These are phyloP conservation scores for Podaxis sp. DNA, from an alignment of 768 basidiomycete species.

Conservation along the genomic window DNA sequence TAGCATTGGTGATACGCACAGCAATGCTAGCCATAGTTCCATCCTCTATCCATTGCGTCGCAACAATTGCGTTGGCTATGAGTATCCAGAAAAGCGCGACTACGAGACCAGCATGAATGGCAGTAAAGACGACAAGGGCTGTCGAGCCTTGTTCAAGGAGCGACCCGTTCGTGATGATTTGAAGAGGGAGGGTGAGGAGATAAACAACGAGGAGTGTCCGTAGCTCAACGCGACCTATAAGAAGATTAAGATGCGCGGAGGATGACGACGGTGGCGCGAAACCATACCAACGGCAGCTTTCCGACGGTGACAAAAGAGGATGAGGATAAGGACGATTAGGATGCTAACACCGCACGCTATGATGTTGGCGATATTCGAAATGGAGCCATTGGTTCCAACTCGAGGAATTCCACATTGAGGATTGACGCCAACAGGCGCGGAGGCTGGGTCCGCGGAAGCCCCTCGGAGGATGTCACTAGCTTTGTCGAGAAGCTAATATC, in stretches of 20 bases:
- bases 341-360: slow-evolving; percentile 76
- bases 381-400: slow-evolving; percentile 52
- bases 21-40: slow-evolving; percentile 73
- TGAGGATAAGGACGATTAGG: slow-evolving; percentile 55
- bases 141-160: slow-evolving; percentile 77
- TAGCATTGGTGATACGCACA: slow-evolving; percentile 39
- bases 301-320: slow-evolving; percentile 58
- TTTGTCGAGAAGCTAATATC: slow-evolving; percentile 37
- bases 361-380: slow-evolving; percentile 88
- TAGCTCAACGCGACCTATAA: slow-evolving; percentile 66
- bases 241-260: neutral
- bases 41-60: slow-evolving; percentile 92
- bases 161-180: slow-evolving; percentile 79
- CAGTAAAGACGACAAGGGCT: slow-evolving; percentile 65
- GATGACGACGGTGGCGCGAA: neutral
- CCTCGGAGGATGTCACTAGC: slow-evolving; percentile 33
- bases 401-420: slow-evolving; percentile 76
- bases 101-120: slow-evolving; percentile 78
- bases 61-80: slow-evolving; percentile 73
- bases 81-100: slow-evolving; percentile 79
- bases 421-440: slow-evolving; percentile 83
- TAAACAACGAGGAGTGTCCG: slow-evolving; percentile 66
- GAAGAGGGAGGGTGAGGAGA: slow-evolving; percentile 71
- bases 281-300: slow-evolving; percentile 82
- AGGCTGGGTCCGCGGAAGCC: slow-evolving; percentile 39